Conservation (phyloP, 805 yeast genomes). For the Lachancea nothofagi region DNA sequence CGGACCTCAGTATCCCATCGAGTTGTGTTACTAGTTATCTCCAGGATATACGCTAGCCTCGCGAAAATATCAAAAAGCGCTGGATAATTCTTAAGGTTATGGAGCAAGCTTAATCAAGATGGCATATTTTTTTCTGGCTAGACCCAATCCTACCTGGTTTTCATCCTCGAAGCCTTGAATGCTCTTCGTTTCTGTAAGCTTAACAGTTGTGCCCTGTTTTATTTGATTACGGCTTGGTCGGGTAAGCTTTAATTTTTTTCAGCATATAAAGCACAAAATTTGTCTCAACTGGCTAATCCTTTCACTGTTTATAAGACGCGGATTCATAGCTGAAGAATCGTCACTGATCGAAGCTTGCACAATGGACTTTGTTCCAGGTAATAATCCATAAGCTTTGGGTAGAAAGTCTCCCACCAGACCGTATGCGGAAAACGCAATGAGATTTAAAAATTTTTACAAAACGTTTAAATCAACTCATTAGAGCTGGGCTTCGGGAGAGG, state of each 20-base stretch:
- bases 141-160: too few relatives aligned
- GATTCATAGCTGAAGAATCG: constrained; percentile 73
- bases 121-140: too few relatives aligned
- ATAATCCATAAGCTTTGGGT: constrained; percentile 65
- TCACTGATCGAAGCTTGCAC: constrained; percentile 61
- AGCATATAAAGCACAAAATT: neutral
- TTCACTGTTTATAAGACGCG: constrained; percentile 15
- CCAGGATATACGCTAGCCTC: too few relatives aligned
- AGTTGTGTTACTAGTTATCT: too few relatives aligned
- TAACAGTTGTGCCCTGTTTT: too few relatives aligned
- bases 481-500: constrained; percentile 3
- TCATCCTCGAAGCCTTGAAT: too few relatives aligned
- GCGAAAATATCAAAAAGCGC: too few relatives aligned
- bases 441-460: constrained; percentile 35
- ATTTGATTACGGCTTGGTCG: too few relatives aligned
- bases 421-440: constrained; percentile 58
- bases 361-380: constrained; percentile 35
- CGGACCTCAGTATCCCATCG: too few relatives aligned
- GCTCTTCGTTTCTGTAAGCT: too few relatives aligned
- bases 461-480: constrained; percentile 37
- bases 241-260: neutral
- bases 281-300: neutral
- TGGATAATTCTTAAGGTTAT: too few relatives aligned
- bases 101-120: too few relatives aligned
- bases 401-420: constrained; percentile 78